A percentile compares a stretch with the other conserved stretches of the same genome.
Evolutionary conservation across 2,329 filamentous ascomycete species (phyloP).

Genomic region (Aspergillus quadrilineatus): DNA sequence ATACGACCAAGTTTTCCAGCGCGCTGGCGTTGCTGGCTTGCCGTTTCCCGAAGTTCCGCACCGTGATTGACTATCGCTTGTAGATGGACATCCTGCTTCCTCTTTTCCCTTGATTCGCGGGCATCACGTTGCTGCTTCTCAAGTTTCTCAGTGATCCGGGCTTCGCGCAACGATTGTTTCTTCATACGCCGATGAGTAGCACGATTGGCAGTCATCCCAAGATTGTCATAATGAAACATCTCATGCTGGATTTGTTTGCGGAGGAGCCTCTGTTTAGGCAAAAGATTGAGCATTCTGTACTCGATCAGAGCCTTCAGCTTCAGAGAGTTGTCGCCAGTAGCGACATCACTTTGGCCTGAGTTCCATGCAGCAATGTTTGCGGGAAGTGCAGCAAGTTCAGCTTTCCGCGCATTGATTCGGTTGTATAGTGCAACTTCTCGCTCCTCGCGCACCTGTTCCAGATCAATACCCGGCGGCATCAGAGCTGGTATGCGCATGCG

Average conservation of each 20-base stretch:
- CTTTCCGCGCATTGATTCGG: conserved; percentile 78
- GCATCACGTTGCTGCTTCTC: conserved; percentile 98
- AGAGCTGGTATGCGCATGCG: conserved; percentile 81
- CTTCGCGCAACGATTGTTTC: conserved; percentile 94
- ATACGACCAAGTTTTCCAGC: conserved; percentile 82
- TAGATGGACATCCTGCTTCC: conserved; percentile 92
- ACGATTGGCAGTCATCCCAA: conserved; percentile 95
- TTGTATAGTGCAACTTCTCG: conserved; percentile 88
- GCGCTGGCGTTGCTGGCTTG: conserved; percentile 67
- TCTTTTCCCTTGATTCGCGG: conserved; percentile 93
- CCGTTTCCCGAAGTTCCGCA: conserved; percentile 70
- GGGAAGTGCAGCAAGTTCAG: conserved; percentile 78
- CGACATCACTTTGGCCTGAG: conserved; percentile 64
- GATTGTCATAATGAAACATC: conserved; percentile 93
- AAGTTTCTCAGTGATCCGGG: conserved; percentile 95
- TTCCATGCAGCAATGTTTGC: conserved; percentile 89
- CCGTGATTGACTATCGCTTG: conserved; percentile 81
- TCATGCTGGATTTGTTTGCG: conserved; percentile 84
- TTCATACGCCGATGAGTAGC: conserved; percentile 89
- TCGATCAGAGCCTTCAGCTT: conserved; percentile 92
- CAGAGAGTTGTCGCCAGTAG: conserved; percentile 72
- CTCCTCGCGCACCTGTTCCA: conserved; percentile 81
- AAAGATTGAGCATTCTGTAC: conserved; percentile 85
- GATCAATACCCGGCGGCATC: conserved; percentile 83
- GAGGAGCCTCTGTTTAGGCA: conserved; percentile 81